Conservation (phyloP, 2,329 filamentous ascomycete species). For the Didymosphaeria variabile region DNA sequence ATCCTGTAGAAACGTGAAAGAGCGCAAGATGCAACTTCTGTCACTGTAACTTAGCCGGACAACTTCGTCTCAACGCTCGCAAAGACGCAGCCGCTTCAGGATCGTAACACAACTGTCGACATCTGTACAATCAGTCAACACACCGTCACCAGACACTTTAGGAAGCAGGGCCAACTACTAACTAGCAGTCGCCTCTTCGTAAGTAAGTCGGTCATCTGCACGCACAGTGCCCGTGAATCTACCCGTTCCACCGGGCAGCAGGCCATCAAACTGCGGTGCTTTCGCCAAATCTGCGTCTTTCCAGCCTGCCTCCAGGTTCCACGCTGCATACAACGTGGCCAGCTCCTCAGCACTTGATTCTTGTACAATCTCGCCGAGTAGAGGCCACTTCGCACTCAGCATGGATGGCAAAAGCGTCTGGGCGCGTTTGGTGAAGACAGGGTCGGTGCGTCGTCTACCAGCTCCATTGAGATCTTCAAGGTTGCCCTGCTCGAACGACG, state of each 20-base stretch:
- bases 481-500: slow-evolving; percentile 44
- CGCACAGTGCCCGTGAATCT: slow-evolving; percentile 48
- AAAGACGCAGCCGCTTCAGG: not conserved
- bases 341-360: slow-evolving; percentile 45
- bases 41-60: not conserved
- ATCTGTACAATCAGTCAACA: slow-evolving; percentile 7
- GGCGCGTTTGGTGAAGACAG: slow-evolving; percentile 41
- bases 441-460: slow-evolving; percentile 15
- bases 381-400: slow-evolving; percentile 48
- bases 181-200: slow-evolving; percentile 23
- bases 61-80: not conserved
- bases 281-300: slow-evolving; percentile 40
- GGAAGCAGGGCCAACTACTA: slow-evolving; percentile 21
- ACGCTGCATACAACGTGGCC: slow-evolving; percentile 44
- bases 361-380: slow-evolving; percentile 53
- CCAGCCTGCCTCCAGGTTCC: slow-evolving; percentile 44
- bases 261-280: slow-evolving; percentile 54
- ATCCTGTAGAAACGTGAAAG: not conserved
- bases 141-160: not conserved
- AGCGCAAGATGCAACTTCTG: not conserved
- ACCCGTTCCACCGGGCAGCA: slow-evolving; percentile 52
- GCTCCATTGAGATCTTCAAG: slow-evolving; percentile 35
- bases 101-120: slow-evolving; percentile 1
- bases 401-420: slow-evolving; percentile 45
- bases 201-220: slow-evolving; percentile 28